Evolutionary conservation across 139 green algal genomes (phyloP).

Genomic region (Chlorella sorokiniana): DNA sequence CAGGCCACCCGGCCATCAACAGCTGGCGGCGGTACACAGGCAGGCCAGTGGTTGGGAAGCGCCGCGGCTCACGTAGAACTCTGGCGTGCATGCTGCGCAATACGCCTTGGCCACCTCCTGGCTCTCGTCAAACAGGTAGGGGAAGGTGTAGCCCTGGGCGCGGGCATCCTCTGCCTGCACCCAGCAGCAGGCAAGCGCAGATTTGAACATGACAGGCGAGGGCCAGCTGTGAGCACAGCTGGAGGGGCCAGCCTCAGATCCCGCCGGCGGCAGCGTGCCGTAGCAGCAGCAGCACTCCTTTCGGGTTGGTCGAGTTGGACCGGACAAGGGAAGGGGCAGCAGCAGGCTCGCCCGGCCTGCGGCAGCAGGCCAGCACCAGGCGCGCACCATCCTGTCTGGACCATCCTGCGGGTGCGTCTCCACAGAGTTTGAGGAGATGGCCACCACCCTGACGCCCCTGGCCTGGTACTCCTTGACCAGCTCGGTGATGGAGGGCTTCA

Average conservation of each 20-base stretch:
- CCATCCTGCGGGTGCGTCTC: slow-evolving; percentile 77
- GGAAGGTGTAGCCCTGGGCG: slow-evolving; percentile 36
- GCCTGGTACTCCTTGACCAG: slow-evolving; percentile 64
- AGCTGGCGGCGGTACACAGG: neutral
- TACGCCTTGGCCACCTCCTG: slow-evolving; percentile 87
- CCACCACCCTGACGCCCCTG: slow-evolving; percentile 71
- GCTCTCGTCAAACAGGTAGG: slow-evolving; percentile 69
- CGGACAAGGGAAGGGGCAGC: too few species aligned
- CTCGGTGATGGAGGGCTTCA: slow-evolving; percentile 62
- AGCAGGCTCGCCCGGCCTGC: too few species aligned
- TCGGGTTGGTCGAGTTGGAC: too few species aligned
- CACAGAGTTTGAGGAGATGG: slow-evolving; percentile 77
- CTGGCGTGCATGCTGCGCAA: slow-evolving; percentile 79
- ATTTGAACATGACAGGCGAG: too few species aligned
- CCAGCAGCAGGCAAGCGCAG: too few species aligned
- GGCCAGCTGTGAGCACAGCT: too few species aligned
- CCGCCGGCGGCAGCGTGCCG: too few species aligned
- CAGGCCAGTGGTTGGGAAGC: too few species aligned
- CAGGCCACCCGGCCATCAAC: neutral
- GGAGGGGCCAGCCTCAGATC: too few species aligned
- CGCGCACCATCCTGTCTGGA: slow-evolving; percentile 67
- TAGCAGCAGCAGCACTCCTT: too few species aligned
- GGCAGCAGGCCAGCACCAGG: neutral
- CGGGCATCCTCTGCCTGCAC: slow-evolving; percentile 51
- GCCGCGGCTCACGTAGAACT: slow-evolving; percentile 56